Base-by-base conservation (phyloP, 768 basidiomycete genomes). In the Termitomyces sp. region DNA sequence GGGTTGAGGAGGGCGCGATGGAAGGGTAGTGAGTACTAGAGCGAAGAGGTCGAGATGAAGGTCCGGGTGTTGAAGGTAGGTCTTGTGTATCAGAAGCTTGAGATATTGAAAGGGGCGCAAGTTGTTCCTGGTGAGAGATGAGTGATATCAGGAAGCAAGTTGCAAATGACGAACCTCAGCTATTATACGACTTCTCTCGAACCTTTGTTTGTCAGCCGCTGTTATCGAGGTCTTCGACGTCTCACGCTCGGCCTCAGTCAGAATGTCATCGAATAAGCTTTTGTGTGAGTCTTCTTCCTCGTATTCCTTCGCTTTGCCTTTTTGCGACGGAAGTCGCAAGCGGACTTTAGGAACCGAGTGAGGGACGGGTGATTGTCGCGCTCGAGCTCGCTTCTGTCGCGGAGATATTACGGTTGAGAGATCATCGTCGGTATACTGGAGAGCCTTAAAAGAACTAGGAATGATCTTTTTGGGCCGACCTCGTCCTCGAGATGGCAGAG, bases 251-350 rank as follows among this genome's bases (percentile, higher is more conserved):
- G 76, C 76, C 2, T 77, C 71, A 14, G 70, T 71, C 36, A 98
- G 77, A 41, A 96, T 78, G 22, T 94, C 94, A 47, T 97, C 94
- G 66, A 95, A 98, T 50, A 94, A 76, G 26, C 87, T 86, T 41
- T 76, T 77, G 43, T 73, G 70, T 12, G 71, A 69, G 27, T 76
- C 74, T 7, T 86, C 86, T 9, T 87, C 86, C 54, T 91, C 88
- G 18, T 80, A 79, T 41, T 85, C 85, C 66, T 84, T 87, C 32
- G 83, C 83, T 68, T 88, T 89, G 31, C 82, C 81, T 63, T 84
- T 82, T n/a, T 79, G 77, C 1, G 79, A 76, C 22, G 59, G 69
- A 63, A 83, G 67, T 37, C 78, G 79, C 55, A 82, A 67, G 14
- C 79, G 79, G 29, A 85, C 76, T 46, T 67, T 74, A 16, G 65